Evolutionary conservation across 2,329 filamentous ascomycete genomes (phyloP), one percentile per base, ranked within the genome.

Genomic region (Cadophora sp.): DNA sequence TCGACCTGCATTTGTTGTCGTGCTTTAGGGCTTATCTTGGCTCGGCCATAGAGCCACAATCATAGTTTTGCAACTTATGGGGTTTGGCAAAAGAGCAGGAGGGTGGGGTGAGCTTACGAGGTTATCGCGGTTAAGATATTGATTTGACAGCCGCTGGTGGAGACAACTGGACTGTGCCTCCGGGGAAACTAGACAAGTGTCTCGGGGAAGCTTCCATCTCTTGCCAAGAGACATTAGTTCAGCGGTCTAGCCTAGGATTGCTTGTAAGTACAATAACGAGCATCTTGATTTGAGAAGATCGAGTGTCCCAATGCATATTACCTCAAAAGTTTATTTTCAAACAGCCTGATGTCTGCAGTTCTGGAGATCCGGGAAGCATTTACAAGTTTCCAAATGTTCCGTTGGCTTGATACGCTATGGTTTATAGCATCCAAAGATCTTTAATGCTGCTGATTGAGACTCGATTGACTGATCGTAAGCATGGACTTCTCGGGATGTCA

Each of bases 401-500:
- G 27, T 6, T 30, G 3, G 6, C 6, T 30, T 30, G 27, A 30
- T 30, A 30, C 27, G 8, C 36, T 39, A 9, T 9, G 8, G 7
- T 39, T 13, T 8, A 39, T 39, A 8, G 1, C 2, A 11, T 13
- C 36, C 2, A 9, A 13, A 39, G 11, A 39, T 13, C 11, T 39
- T 39, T 39, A 7, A 3, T 2, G 2, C 11, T 9, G 36, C 2
- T 39, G 36, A 39, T 11, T 11, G 36, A 39, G 11, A 39, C 5
- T 9, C 27, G 14, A 18, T 18, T 45, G 41, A 45, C n/a, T 27
- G 47, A 13, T 24, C 47, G 47, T 13, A 1, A 14, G 27, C 71
- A 56, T 63, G 50, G 33, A 33, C 8, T 63, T 63, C 24, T 33
- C 39, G 3, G 39, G 18, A 56, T 63, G 61, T 41, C 6, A n/a